phyloP scores from a whole-genome alignment of 2,329 filamentous ascomycete genomes.

The Colletotrichum eleusines region DNA sequence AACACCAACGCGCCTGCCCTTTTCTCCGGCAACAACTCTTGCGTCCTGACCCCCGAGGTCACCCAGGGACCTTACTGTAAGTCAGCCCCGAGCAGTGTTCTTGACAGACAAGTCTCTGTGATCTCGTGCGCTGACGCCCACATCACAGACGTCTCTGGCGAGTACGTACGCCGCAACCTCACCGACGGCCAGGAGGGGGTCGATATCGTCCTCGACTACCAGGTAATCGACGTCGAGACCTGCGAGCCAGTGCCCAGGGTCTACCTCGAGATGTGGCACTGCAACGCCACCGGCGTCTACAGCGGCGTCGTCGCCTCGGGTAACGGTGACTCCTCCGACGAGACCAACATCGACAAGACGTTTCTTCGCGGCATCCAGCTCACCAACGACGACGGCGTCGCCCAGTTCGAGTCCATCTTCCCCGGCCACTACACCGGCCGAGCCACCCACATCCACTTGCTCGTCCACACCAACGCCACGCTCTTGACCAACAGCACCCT shows the following conservation, averaged over 20 bases:
- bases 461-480: conserved; percentile 50
- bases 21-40: conserved; percentile 55
- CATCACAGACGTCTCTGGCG: conserved; percentile 50
- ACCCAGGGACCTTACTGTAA: conserved; percentile 62
- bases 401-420: conserved; percentile 57
- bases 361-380: conserved; percentile 56
- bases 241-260: conserved; percentile 55
- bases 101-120: too few relatives aligned
- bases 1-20: conserved; percentile 48
- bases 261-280: conserved; percentile 60
- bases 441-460: conserved; percentile 56
- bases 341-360: conserved; percentile 50
- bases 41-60: conserved; percentile 59
- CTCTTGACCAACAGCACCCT: conserved; percentile 52
- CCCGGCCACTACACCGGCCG: conserved; percentile 58
- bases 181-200: conserved; percentile 57
- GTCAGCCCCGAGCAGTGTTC: background rate
- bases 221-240: conserved; percentile 57
- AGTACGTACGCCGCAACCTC: conserved; percentile 55
- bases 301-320: conserved; percentile 53
- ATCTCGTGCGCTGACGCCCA: background rate
- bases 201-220: conserved; percentile 56
- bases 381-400: conserved; percentile 55
- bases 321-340: conserved; percentile 50
- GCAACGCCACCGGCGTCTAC: conserved; percentile 61